Conservation (phyloP, 1,284 basidiomycete species). For the Ustilago tritici region DNA sequence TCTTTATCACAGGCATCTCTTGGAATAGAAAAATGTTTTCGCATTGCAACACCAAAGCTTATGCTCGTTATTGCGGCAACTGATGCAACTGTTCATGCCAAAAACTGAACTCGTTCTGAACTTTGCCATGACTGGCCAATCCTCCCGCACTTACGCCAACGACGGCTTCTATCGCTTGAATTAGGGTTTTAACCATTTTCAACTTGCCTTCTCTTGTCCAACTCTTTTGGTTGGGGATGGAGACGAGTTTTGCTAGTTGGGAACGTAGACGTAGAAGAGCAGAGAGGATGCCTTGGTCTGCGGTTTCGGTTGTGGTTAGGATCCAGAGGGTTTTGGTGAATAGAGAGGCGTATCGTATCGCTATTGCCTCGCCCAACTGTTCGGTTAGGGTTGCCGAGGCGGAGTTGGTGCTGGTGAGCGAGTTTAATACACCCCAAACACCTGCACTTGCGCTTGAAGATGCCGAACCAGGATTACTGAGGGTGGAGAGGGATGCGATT, state of each 20-base stretch:
- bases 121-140: conserved; percentile 9
- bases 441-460: background rate
- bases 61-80: background rate
- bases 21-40: background rate
- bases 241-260: conserved; percentile 16
- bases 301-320: conserved; percentile 6
- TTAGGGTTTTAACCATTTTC: background rate
- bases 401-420: conserved; percentile 6
- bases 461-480: conserved; percentile 15
- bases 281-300: conserved; percentile 25
- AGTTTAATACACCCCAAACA: conserved; percentile 13
- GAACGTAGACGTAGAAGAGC: conserved; percentile 17
- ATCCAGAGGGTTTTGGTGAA: conserved; percentile 37
- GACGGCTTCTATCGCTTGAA: conserved; percentile 4
- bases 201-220: background rate
- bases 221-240: background rate
- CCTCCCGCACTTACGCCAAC: background rate
- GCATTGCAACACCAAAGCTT: background rate
- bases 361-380: conserved; percentile 5
- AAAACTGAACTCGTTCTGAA: conserved; percentile 50
- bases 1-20: background rate
- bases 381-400: background rate
- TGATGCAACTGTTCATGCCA: conserved; percentile 28
- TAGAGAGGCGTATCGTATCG: conserved; percentile 28
- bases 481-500: conserved; percentile 37